Conservation (phyloP, 2,329 filamentous ascomycete species). For the Ramularia endophylla region DNA sequence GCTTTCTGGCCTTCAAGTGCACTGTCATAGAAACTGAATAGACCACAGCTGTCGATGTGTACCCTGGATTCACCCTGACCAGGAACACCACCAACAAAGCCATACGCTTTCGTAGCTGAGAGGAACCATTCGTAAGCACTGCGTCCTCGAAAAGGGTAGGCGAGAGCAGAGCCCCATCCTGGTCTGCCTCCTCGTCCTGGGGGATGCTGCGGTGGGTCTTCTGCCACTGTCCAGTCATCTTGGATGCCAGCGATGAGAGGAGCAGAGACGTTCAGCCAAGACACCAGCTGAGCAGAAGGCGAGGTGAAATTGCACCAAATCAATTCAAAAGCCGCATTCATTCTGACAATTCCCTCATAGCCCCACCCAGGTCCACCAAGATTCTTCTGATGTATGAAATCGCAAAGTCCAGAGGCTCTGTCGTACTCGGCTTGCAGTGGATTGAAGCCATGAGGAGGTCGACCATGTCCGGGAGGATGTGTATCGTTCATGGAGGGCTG, state of each 20-base stretch:
- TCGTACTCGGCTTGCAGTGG: too few species aligned
- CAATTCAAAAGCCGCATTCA: slow-evolving; percentile 64
- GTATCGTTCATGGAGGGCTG: too few species aligned
- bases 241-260: slow-evolving; percentile 27
- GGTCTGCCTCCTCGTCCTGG: slow-evolving; percentile 1
- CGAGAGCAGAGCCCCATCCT: background rate
- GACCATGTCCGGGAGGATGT: too few species aligned
- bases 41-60: slow-evolving; percentile 37
- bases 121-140: slow-evolving; percentile 16
- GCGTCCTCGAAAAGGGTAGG: slow-evolving; percentile 4
- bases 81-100: slow-evolving; percentile 35
- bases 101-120: slow-evolving; percentile 12
- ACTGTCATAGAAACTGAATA: slow-evolving; percentile 46
- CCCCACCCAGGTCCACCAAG: slow-evolving; percentile 45
- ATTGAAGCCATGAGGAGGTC: too few species aligned
- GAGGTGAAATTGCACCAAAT: slow-evolving; percentile 59
- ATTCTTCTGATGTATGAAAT: slow-evolving; percentile 38
- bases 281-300: slow-evolving; percentile 39
- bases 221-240: background rate
- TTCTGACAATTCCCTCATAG: slow-evolving; percentile 54
- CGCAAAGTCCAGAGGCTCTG: slow-evolving; percentile 46
- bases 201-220: background rate
- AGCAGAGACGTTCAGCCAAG: slow-evolving; percentile 43
- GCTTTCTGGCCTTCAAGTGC: too few species aligned
- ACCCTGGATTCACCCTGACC: slow-evolving; percentile 41